Percentiles rank a stretch among this genome's conserved stretches.
These are phyloP conservation scores for Talaromyces funiculosus DNA, from an alignment of 2,329 filamentous ascomycete species.

Conservation along the genomic window DNA sequence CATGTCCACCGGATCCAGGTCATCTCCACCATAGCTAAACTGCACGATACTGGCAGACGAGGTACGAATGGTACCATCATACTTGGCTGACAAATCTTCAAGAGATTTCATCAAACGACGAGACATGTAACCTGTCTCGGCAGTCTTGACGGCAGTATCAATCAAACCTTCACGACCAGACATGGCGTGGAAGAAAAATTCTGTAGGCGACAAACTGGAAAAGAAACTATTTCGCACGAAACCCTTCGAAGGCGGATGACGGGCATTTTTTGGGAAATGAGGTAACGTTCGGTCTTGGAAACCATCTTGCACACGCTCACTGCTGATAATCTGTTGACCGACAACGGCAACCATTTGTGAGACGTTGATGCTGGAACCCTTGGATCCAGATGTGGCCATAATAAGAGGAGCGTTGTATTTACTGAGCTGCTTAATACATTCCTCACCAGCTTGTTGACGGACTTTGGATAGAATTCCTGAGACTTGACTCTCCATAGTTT, in stretches of 20 bases:
- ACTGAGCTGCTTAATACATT: conserved; percentile 85
- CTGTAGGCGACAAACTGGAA: conserved; percentile 78
- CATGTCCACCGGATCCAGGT: conserved; percentile 95
- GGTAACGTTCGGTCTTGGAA: conserved; percentile 94
- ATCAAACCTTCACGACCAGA: conserved; percentile 97
- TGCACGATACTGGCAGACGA: conserved; percentile 86
- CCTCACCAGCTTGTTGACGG: conserved; percentile 80
- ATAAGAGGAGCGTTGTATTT: conserved; percentile 87
- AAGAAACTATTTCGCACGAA: conserved; percentile 99
- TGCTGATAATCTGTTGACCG: conserved; percentile 95
- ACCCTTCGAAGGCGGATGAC: conserved; percentile 89
- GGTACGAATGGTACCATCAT: conserved; percentile 91
- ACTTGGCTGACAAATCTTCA: conserved; percentile 87
- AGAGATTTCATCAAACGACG: conserved; percentile 95
- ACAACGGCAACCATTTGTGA: conserved; percentile 98
- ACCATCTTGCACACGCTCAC: conserved; percentile 85
- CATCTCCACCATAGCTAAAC: conserved; percentile 95
- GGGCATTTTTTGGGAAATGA: conserved; percentile 89
- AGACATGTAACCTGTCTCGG: conserved; percentile 98
- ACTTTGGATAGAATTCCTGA: conserved; percentile 90
- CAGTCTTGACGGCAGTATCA: conserved; percentile 97
- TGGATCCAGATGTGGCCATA: conserved; percentile 96
- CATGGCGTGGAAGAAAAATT: conserved; percentile 98
- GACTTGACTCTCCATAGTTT: conserved; percentile 84
- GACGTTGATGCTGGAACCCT: conserved; percentile 96